Conservation (phyloP, 2,329 filamentous ascomycete genomes). For the Capronia coronata region DNA sequence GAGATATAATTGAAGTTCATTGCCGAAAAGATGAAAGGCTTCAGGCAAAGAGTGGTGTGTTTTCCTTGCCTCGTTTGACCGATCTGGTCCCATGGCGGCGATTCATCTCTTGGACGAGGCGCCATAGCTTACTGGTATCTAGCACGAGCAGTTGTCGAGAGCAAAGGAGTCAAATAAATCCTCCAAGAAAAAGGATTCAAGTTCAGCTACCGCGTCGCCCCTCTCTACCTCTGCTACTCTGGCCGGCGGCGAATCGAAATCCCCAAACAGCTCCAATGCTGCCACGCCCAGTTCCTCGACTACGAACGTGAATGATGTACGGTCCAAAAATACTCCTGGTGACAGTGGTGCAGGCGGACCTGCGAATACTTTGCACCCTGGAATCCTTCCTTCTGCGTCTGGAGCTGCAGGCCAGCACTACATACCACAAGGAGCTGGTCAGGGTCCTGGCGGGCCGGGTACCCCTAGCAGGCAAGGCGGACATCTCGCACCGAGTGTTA, state of each 20-base stretch:
- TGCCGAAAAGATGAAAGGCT: constrained; percentile 78
- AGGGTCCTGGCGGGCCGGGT: constrained; percentile 44
- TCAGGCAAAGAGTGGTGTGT: constrained; percentile 87
- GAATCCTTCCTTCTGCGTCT: constrained; percentile 27
- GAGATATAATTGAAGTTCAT: constrained; percentile 18
- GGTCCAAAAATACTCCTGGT: constrained; percentile 64
- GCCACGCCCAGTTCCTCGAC: constrained; percentile 82
- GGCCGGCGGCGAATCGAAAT: constrained; percentile 42
- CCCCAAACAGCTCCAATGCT: constrained; percentile 55
- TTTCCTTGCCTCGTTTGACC: background rate
- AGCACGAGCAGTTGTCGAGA: constrained; percentile 81
- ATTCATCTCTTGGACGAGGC: constrained; percentile 3
- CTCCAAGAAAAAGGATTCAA: constrained; percentile 55
- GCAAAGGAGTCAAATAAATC: constrained; percentile 83
- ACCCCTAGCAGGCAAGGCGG: constrained; percentile 59
- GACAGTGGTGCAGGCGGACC: constrained; percentile 36
- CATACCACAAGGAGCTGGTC: constrained; percentile 35
- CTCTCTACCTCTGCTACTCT: constrained; percentile 50
- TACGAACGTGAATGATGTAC: constrained; percentile 74
- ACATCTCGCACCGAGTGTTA: constrained; percentile 72
- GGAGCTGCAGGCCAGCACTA: constrained; percentile 36
- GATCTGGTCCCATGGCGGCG: background rate
- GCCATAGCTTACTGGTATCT: constrained; percentile 29
- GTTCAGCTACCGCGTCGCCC: constrained; percentile 70
- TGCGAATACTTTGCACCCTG: constrained; percentile 23